Conservation (phyloP, 2,329 filamentous ascomycete genomes). For the Pseudopyricularia javanii region DNA sequence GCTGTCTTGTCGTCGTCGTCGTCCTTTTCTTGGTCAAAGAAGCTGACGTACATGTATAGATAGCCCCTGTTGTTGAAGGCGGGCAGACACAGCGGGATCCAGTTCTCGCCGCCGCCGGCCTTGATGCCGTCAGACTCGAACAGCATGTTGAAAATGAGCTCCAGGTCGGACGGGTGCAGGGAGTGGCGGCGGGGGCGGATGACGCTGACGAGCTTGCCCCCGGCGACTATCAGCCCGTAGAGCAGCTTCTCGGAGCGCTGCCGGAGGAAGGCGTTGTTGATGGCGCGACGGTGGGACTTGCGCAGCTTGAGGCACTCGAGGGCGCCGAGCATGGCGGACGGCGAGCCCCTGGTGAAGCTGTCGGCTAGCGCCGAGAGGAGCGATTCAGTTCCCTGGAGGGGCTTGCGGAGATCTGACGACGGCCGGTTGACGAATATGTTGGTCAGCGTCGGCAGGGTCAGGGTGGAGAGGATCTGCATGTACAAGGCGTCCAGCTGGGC, state of each 20-base stretch:
- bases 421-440: constrained; percentile 82
- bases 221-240: constrained; percentile 87
- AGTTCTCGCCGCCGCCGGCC: constrained; percentile 83
- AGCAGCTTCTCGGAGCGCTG: constrained; percentile 65
- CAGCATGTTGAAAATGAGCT: constrained; percentile 98
- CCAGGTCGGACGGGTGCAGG: constrained; percentile 86
- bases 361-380: constrained; percentile 86
- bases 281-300: constrained; percentile 72
- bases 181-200: constrained; percentile 90
- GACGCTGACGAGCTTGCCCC: constrained; percentile 86
- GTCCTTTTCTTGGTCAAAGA: constrained; percentile 47
- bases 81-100: constrained; percentile 91
- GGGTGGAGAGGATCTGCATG: constrained; percentile 93
- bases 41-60: constrained; percentile 98
- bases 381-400: constrained; percentile 81
- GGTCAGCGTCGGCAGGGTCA: constrained; percentile 77
- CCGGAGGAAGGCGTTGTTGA: constrained; percentile 80
- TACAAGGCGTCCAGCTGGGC: constrained; percentile 87
- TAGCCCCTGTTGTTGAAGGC: constrained; percentile 96
- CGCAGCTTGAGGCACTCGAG: constrained; percentile 87
- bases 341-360: constrained; percentile 85
- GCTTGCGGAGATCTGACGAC: constrained; percentile 84
- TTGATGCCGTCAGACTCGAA: constrained; percentile 91
- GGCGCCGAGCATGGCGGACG: constrained; percentile 76
- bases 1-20: not conserved